Percentiles rank a stretch among this genome's conserved stretches.
These are phyloP conservation scores for Botryotinia narcissicola DNA, from an alignment of 2,329 filamentous ascomycete species.

Conservation along the genomic window DNA sequence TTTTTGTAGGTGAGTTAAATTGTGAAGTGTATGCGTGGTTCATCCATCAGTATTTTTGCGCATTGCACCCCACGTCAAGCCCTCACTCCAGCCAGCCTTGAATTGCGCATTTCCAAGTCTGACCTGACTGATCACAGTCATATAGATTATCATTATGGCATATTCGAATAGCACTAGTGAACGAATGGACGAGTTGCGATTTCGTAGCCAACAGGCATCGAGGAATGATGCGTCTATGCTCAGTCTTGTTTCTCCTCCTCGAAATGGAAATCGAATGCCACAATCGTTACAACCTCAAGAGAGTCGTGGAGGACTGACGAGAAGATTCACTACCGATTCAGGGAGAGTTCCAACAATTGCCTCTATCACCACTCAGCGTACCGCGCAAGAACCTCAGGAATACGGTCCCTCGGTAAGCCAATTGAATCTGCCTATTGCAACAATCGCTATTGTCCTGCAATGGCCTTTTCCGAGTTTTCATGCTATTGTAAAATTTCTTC, in stretches of 20 bases:
- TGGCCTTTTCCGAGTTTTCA: neutral
- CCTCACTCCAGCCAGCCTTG: slow-evolving; percentile 23
- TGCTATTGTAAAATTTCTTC: slow-evolving; percentile 3
- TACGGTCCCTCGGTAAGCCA: slow-evolving; percentile 39
- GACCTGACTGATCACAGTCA: slow-evolving; percentile 34
- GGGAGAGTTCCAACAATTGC: slow-evolving; percentile 75
- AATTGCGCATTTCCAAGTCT: slow-evolving; percentile 24
- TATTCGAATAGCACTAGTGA: slow-evolving; percentile 61
- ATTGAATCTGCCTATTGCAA: slow-evolving; percentile 24
- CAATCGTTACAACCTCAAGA: slow-evolving; percentile 61
- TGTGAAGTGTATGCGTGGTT: neutral
- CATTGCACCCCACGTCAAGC: slow-evolving; percentile 29
- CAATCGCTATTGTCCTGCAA: slow-evolving; percentile 27
- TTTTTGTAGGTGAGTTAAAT: slow-evolving; percentile 18
- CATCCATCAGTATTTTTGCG: slow-evolving; percentile 12
- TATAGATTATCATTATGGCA: slow-evolving; percentile 51
- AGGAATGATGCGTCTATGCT: slow-evolving; percentile 74
- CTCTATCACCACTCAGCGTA: slow-evolving; percentile 36
- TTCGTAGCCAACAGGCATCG: slow-evolving; percentile 73
- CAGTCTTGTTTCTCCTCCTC: slow-evolving; percentile 70
- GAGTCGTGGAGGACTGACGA: slow-evolving; percentile 73
- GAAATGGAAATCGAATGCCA: slow-evolving; percentile 66
- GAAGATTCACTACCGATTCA: slow-evolving; percentile 92
- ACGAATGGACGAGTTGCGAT: slow-evolving; percentile 77
- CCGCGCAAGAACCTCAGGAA: slow-evolving; percentile 34